These are phyloP conservation scores for Melampsora americana DNA, from an alignment of 1,284 basidiomycete genomes.

Conservation along the genomic window DNA sequence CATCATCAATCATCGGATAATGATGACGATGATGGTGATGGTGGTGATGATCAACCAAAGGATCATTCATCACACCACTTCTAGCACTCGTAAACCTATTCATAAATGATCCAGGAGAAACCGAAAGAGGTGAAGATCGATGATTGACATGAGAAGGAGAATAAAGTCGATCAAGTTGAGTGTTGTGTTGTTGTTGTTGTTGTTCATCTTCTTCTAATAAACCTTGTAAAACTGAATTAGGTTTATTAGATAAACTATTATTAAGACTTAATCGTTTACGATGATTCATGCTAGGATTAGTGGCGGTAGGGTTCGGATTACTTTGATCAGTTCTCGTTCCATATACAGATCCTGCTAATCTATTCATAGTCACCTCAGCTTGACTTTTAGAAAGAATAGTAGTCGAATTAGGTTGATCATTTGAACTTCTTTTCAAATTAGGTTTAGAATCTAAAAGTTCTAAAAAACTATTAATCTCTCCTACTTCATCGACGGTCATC, in stretches of 20 bases:
- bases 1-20: neutral
- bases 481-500: neutral
- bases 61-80: no score
- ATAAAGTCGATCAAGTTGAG: no score
- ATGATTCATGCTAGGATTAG: neutral
- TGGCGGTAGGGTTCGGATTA: neutral
- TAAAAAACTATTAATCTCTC: slow-evolving; percentile 21
- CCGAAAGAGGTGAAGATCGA: no score
- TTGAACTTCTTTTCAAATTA: neutral
- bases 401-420: neutral
- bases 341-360: slow-evolving; percentile 18
- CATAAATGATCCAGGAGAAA: no score
- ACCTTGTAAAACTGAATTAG: slow-evolving; percentile 1
- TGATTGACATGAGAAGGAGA: no score
- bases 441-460: slow-evolving; percentile 16
- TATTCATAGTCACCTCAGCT: slow-evolving; percentile 22
- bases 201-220: slow-evolving; percentile 16
- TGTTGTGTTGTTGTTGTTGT: neutral
- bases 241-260: slow-evolving; percentile 8
- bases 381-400: neutral
- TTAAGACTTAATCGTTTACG: neutral
- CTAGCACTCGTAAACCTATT: no score
- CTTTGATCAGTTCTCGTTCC: neutral
- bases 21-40: neutral
- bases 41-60: neutral